These are phyloP conservation scores for Aphanomyces stellatus DNA, from an alignment of 352 stramenopile genomes.

Conservation along the genomic window DNA sequence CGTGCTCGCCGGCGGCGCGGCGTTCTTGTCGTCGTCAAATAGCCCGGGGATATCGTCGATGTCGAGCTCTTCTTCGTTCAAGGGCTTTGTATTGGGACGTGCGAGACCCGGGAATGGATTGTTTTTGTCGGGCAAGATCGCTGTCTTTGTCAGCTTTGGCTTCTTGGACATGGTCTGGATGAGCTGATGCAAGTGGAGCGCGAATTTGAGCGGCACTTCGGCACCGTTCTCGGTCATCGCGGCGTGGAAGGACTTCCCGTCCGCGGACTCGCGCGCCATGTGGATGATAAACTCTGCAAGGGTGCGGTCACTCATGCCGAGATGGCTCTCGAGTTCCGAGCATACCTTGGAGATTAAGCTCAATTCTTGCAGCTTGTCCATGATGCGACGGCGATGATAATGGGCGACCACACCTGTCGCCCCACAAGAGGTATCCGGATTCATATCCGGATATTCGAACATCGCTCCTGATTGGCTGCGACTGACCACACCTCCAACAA, in stretches of 20 bases:
- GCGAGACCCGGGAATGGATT: conserved; percentile 27
- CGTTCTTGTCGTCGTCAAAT: conserved; percentile 47
- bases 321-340: conserved; percentile 83
- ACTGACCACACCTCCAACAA: too few species aligned
- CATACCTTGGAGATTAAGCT: conserved; percentile 85
- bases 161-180: conserved; percentile 25
- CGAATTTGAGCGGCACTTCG: conserved; percentile 20
- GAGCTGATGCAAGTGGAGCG: conserved; percentile 20
- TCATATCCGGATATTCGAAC: too few species aligned
- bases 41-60: conserved; percentile 24
- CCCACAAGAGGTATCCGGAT: conserved; percentile 1
- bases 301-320: conserved; percentile 95
- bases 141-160: background rate
- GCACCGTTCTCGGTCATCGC: conserved; percentile 21
- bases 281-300: conserved; percentile 95
- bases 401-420: background rate
- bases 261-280: conserved; percentile 48
- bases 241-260: conserved; percentile 15
- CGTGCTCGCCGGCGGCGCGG: conserved; percentile 26
- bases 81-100: conserved; percentile 10
- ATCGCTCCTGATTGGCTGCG: too few species aligned
- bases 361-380: conserved; percentile 86
- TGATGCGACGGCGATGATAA: conserved; percentile 20
- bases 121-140: conserved; percentile 41
- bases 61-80: conserved; percentile 17